Evolutionary conservation across 139 green algal species (phyloP).

Genomic region (Chlorella vulgaris): DNA sequence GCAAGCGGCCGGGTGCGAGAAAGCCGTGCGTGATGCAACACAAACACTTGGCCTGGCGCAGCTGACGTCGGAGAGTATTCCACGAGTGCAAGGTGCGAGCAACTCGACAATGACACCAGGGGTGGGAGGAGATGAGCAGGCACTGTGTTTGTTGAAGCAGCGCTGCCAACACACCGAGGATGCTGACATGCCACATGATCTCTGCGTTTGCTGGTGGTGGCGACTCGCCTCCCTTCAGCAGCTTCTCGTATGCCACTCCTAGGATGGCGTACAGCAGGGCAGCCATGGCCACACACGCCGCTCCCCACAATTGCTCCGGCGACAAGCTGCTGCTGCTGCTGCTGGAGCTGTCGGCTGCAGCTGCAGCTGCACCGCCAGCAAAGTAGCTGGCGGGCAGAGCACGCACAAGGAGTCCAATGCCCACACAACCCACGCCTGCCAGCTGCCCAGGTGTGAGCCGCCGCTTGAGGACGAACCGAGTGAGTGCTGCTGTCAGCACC

Average conservation of each 20-base stretch:
- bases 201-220: constrained; percentile 27
- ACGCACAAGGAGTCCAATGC: constrained; percentile 42
- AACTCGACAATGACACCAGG: too few species aligned
- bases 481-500: constrained; percentile 48
- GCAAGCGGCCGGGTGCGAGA: background rate
- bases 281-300: constrained; percentile 17
- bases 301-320: constrained; percentile 21
- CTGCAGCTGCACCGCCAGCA: background rate
- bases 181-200: constrained; percentile 34
- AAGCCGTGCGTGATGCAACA: too few species aligned
- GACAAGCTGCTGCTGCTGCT: background rate
- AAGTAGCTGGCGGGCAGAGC: constrained; percentile 1
- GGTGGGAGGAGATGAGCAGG: too few species aligned
- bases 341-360: background rate
- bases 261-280: constrained; percentile 31
- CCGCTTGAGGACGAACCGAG: constrained; percentile 34
- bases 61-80: too few species aligned
- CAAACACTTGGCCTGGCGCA: too few species aligned
- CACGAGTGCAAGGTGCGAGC: too few species aligned
- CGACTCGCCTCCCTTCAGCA: constrained; percentile 17
- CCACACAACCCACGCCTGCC: constrained; percentile 30
- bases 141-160: too few species aligned
- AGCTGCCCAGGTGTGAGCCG: constrained; percentile 33
- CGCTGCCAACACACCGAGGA: constrained; percentile 2
- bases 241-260: constrained; percentile 39